Base-by-base conservation (phyloP, 164 flowering plant genomes). In the Pachysandra terminalis region DNA sequence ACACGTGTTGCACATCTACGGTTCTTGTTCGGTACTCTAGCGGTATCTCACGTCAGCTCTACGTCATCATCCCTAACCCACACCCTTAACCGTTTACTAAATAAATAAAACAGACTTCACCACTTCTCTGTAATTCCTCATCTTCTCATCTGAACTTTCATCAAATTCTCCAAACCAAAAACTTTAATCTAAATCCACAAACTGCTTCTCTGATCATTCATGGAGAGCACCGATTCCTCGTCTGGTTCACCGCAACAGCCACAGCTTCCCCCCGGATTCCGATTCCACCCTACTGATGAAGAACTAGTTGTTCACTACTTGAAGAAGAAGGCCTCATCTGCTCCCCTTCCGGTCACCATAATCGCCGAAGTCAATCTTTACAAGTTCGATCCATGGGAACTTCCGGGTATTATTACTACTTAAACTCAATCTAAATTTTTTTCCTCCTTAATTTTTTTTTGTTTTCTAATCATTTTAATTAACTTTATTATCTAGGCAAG, bases 221-320 rank as follows among this genome's bases (percentile, higher is more conserved):
- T 86, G 87, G 88, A 84, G 68, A 81, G 83, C 67, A 81, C 82
- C 0, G 85, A 83, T 62, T 82, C 90, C 0, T 82, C 85, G 21
- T 40, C 82, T 19, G 71, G 73, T 9, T 64, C 83, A 3, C 74
- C 56, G 53, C 82, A 79, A 59, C 51, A 45, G 51, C 90, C 85
- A 0, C 78, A 78, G 52, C 84, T 87, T 27, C 89, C 91, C 2
- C 89, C 91, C 19, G 89, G 91, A 10, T 87, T 87, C 64, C 82
- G 89, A 2, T 87, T 87, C 76, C 89, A 85, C 78, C 91, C 91
- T 10, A 87, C 89, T 3, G 91, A 87, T 41, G 89, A 87, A 60
- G 91, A 87, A 73, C 82, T 87, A 4, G 83, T 85, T 1, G 83
- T 83, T 45, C 87, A 87, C 73, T 87, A 87, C 66, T 86, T 87